These are phyloP conservation scores for Penicillium manginii DNA, from an alignment of 495 filamentous ascomycete genomes.

Conservation along the genomic window DNA sequence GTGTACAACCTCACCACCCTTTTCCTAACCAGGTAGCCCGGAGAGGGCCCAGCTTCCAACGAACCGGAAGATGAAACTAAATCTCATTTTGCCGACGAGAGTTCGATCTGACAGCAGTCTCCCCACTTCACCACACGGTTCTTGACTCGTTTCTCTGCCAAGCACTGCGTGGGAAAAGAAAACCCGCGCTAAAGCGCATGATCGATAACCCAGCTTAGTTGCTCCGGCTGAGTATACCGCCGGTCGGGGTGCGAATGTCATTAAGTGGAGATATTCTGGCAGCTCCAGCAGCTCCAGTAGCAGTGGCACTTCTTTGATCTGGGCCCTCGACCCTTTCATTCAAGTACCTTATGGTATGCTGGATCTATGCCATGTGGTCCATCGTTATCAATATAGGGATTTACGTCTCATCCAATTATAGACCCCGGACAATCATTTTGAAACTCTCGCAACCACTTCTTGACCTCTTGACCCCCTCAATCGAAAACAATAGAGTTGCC, in stretches of 20 bases:
- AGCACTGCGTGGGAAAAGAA: not conserved
- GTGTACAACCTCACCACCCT: not conserved
- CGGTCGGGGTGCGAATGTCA: not conserved
- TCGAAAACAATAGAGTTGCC: conserved; percentile 14
- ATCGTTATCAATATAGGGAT: not conserved
- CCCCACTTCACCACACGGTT: not conserved
- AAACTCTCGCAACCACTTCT: not conserved
- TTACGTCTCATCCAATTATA: not conserved
- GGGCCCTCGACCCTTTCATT: not conserved
- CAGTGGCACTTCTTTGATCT: not conserved
- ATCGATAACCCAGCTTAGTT: not conserved
- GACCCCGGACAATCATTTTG: not conserved
- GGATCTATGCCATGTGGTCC: not conserved
- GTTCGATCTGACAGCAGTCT: conserved; percentile 11
- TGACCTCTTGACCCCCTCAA: not conserved
- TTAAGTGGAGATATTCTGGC: not conserved
- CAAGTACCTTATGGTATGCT: not conserved
- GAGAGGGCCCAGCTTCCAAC: conserved; percentile 1
- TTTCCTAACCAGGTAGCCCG: conserved; percentile 1
- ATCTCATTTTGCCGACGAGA: conserved; percentile 10
- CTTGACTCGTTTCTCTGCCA: not conserved
- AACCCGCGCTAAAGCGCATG: not conserved
- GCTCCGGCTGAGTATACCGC: not conserved
- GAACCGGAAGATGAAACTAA: not conserved
- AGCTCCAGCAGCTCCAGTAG: conserved; percentile 1